phyloP scores from a whole-genome alignment of 2,329 filamentous ascomycete species.

The Colletotrichum godetiae region DNA sequence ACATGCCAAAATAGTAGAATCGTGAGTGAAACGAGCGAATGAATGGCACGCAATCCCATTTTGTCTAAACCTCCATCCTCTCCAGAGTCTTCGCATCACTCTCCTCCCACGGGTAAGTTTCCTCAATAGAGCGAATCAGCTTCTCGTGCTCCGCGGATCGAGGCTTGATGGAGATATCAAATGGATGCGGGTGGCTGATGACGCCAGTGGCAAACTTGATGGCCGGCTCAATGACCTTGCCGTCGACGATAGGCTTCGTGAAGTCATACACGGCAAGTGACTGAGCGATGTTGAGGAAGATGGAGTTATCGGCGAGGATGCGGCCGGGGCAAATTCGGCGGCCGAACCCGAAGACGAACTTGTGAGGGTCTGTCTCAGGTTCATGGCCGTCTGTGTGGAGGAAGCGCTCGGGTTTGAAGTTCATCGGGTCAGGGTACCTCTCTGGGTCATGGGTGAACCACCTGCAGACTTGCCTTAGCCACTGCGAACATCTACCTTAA shows the following conservation, averaged over 20 bases:
- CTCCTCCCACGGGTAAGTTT: slow-evolving; percentile 31
- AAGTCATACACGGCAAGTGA: slow-evolving; percentile 59
- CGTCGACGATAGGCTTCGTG: slow-evolving; percentile 46
- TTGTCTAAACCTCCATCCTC: not conserved
- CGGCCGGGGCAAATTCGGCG: slow-evolving; percentile 39
- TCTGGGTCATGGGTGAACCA: slow-evolving; percentile 69
- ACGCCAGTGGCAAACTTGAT: slow-evolving; percentile 23
- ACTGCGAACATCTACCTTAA: fast-evolving
- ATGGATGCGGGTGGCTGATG: slow-evolving; percentile 32
- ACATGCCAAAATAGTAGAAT: not conserved
- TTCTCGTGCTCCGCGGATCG: slow-evolving; percentile 26
- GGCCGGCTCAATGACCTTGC: slow-evolving; percentile 44
- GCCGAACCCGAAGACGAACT: slow-evolving; percentile 38
- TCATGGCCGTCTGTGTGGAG: slow-evolving; percentile 36
- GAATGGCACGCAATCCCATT: too few species aligned
- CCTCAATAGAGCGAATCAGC: slow-evolving; percentile 30
- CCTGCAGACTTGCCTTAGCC: not conserved
- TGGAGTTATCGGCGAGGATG: slow-evolving; percentile 35
- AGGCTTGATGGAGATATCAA: slow-evolving; percentile 25
- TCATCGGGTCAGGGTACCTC: slow-evolving; percentile 62
- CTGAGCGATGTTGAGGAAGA: slow-evolving; percentile 49
- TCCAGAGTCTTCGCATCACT: slow-evolving; percentile 24
- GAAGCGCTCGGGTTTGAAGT: slow-evolving; percentile 49
- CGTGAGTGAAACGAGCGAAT: too few species aligned
- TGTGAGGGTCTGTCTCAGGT: slow-evolving; percentile 33